phyloP scores from a whole-genome alignment of 805 yeast species.

The Candida parachauliodes region DNA sequence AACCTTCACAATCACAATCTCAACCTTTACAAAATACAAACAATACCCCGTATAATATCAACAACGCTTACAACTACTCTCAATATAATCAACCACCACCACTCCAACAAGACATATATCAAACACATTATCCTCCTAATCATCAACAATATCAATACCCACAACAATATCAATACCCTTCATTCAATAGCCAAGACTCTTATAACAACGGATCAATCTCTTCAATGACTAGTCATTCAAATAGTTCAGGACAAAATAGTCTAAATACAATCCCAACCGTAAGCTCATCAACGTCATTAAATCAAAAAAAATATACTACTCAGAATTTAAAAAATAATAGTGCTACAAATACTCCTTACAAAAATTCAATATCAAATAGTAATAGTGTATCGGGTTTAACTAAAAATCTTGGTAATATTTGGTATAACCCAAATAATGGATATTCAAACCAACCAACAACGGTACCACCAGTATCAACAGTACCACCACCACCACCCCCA shows the following conservation, averaged over 20 bases:
- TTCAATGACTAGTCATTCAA: conserved; percentile 1
- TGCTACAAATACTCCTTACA: background rate
- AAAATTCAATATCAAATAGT: background rate
- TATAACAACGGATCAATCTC: conserved; percentile 2
- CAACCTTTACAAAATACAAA: conserved; percentile 10
- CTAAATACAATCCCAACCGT: background rate
- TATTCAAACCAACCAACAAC: too few relatives aligned
- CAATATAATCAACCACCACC: conserved; percentile 1
- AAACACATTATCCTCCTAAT: background rate
- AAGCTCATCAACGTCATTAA: background rate
- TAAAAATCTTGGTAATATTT: background rate
- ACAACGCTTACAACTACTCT: background rate
- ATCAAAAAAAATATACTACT: background rate
- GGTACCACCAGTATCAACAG: background rate
- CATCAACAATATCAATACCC: background rate
- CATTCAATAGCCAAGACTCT: too few relatives aligned
- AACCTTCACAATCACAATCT: conserved; percentile 11
- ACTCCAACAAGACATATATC: background rate
- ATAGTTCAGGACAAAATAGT: conserved; percentile 1
- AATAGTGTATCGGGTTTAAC: background rate
- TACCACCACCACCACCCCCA: background rate
- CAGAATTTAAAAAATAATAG: background rate
- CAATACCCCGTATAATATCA: background rate
- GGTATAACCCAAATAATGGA: background rate
- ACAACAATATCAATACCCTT: conserved; percentile 1